These are phyloP conservation scores for Tetradesmus lagerheimii DNA, from an alignment of 139 green algal species.

Conservation along the genomic window DNA sequence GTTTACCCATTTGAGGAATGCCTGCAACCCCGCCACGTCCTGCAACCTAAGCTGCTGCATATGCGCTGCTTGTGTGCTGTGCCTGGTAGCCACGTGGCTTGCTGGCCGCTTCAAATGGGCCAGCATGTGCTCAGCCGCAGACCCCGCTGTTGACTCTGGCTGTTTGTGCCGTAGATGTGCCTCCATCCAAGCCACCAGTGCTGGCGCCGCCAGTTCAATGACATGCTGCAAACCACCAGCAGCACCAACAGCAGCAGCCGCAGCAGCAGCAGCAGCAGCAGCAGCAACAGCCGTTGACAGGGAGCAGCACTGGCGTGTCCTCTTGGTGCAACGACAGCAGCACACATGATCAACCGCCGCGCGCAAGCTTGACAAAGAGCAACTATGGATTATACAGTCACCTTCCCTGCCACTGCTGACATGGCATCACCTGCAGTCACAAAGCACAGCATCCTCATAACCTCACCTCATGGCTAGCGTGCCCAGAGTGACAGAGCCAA, in stretches of 20 bases:
- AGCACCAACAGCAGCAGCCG: neutral
- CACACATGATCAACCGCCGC: neutral
- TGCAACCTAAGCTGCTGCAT: neutral
- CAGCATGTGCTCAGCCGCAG: neutral
- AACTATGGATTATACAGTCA: too few relatives aligned
- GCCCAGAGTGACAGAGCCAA: slow-evolving; percentile 17
- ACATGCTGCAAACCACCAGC: slow-evolving; percentile 19
- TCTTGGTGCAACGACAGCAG: neutral
- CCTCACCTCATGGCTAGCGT: slow-evolving; percentile 22
- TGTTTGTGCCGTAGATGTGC: neutral
- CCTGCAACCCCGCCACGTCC: neutral
- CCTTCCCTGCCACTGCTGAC: too few relatives aligned
- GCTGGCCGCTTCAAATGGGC: neutral
- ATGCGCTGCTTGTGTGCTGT: neutral
- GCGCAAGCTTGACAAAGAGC: neutral
- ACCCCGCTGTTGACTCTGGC: neutral
- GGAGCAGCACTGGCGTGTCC: too few relatives aligned
- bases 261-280: neutral
- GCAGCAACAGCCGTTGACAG: neutral
- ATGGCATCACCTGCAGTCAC: neutral
- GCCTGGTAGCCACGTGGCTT: too few relatives aligned
- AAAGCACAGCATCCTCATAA: neutral
- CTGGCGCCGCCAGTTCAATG: slow-evolving; percentile 14
- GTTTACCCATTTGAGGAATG: slow-evolving; percentile 36
- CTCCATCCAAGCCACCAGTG: slow-evolving; percentile 40